Conservation (phyloP, 2,329 filamentous ascomycete species). For the Zasmidium cellare region DNA sequence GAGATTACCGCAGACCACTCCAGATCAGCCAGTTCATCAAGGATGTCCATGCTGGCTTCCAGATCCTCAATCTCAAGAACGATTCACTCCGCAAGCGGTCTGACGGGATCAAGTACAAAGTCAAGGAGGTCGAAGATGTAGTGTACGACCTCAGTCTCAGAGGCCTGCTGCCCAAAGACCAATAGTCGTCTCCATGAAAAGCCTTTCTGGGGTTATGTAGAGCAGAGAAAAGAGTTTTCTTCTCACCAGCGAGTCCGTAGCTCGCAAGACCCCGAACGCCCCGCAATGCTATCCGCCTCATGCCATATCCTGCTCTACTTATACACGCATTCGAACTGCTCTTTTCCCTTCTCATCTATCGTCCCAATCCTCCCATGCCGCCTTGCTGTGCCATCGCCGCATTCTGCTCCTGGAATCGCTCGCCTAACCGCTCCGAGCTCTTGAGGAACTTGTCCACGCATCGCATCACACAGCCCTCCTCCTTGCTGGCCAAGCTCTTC, state of each 20-base stretch:
- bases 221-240: conserved; percentile 15
- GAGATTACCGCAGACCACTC: conserved; percentile 81
- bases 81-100: conserved; percentile 83
- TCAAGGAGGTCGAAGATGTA: conserved; percentile 97
- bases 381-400: conserved; percentile 65
- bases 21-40: conserved; percentile 82
- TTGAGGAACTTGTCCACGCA: conserved; percentile 98
- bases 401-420: conserved; percentile 81
- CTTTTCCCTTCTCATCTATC: conserved; percentile 13
- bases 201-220: conserved; percentile 4
- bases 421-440: conserved; percentile 82
- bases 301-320: conserved; percentile 10
- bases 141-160: conserved; percentile 92
- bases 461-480: conserved; percentile 88
- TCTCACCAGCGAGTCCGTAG: background rate
- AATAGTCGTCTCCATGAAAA: conserved; percentile 2
- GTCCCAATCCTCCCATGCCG: conserved; percentile 35
- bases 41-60: conserved; percentile 91
- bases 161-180: conserved; percentile 56
- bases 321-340: conserved; percentile 8
- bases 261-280: conserved; percentile 16
- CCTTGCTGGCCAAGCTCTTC: conserved; percentile 84
- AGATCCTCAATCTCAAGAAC: conserved; percentile 96
- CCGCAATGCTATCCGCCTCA: conserved; percentile 14
- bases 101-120: conserved; percentile 93